Percentiles rank a stretch among this genome's conserved stretches.
Evolutionary conservation across 2,329 filamentous ascomycete species (phyloP).

Genomic region (Cladobotryum protrusum): DNA sequence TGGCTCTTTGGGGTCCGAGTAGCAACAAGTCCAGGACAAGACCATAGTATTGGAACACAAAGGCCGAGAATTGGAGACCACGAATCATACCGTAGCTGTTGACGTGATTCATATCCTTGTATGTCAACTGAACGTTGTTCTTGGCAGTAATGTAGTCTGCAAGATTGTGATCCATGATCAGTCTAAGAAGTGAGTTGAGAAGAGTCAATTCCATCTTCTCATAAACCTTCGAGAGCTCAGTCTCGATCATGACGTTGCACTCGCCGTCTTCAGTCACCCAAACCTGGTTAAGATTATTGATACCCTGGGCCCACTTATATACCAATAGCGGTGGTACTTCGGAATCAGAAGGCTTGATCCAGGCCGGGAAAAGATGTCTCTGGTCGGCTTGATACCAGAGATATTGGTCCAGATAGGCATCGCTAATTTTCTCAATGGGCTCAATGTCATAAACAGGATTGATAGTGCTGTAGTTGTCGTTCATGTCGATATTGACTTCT

Average conservation of each 20-base stretch:
- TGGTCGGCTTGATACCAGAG: conserved; percentile 99
- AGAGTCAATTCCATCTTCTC: conserved; percentile 98
- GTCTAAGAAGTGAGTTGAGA: conserved; percentile 80
- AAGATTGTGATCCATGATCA: conserved; percentile 99
- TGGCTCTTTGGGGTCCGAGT: conserved; percentile 90
- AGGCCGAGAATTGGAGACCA: conserved; percentile 94
- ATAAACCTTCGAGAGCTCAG: conserved; percentile 96
- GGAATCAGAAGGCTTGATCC: conserved; percentile 98
- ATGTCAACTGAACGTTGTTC: conserved; percentile 98
- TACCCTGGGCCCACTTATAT: conserved; percentile 99
- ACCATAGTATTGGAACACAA: conserved; percentile 98
- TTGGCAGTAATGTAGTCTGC: conserved; percentile 99
- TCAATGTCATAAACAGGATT: conserved; percentile 99
- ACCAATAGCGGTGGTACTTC: conserved; percentile 90
- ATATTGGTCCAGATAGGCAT: conserved; percentile 97
- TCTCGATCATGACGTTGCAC: conserved; percentile 98
- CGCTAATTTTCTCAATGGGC: conserved; percentile 98
- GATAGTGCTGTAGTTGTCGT: conserved; percentile 98
- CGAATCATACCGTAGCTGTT: conserved; percentile 99
- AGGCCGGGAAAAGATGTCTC: conserved; percentile 90
- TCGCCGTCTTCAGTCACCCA: conserved; percentile 93
- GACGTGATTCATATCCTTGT: conserved; percentile 99
- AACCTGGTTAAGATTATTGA: conserved; percentile 94
- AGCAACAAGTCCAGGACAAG: conserved; percentile 89
- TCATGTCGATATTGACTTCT: conserved; percentile 99